Percentiles rank a stretch among this genome's conserved stretches.
These are phyloP conservation scores for Penicillium sp. DNA, from an alignment of 2,329 filamentous ascomycete genomes.

Conservation along the genomic window DNA sequence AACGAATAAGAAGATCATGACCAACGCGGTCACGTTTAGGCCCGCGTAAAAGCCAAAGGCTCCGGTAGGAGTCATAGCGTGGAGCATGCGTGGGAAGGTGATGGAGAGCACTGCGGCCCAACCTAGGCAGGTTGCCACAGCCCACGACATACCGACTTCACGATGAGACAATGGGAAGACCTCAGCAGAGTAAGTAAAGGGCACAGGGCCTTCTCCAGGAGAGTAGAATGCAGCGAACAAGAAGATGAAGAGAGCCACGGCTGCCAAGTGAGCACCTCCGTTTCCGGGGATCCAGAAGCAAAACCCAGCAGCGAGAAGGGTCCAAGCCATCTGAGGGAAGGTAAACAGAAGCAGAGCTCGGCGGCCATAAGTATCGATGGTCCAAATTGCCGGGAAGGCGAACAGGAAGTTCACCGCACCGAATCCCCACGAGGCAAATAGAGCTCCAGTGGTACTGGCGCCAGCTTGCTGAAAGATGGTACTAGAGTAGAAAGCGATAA, in stretches of 20 bases:
- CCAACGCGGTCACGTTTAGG: conserved; percentile 59
- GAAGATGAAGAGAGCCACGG: conserved; percentile 62
- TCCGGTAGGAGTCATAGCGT: conserved; percentile 50
- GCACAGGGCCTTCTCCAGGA: conserved; percentile 59
- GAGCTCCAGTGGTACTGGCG: conserved; percentile 54
- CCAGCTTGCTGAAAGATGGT: conserved; percentile 57
- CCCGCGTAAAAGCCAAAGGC: conserved; percentile 62
- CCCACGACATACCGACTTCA: conserved; percentile 48
- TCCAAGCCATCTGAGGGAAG: conserved; percentile 67
- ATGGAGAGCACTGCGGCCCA: conserved; percentile 53
- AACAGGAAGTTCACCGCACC: conserved; percentile 65
- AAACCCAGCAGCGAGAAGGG: conserved; percentile 62
- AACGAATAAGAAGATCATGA: conserved; percentile 63
- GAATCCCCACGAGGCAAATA: conserved; percentile 64
- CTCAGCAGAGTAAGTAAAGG: conserved; percentile 55
- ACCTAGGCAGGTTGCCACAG: conserved; percentile 46
- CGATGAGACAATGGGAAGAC: conserved; percentile 31
- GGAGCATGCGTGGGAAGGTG: conserved; percentile 49
- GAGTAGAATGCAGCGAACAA: conserved; percentile 65
- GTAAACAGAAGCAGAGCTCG: conserved; percentile 63
- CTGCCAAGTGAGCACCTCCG: conserved; percentile 48
- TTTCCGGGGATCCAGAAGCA: conserved; percentile 52
- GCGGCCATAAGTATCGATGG: conserved; percentile 66
- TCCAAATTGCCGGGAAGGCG: conserved; percentile 63
- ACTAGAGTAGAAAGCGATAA: conserved; percentile 73